Conservation (phyloP, 2,329 filamentous ascomycete genomes). For the Colletotrichum sp. region DNA sequence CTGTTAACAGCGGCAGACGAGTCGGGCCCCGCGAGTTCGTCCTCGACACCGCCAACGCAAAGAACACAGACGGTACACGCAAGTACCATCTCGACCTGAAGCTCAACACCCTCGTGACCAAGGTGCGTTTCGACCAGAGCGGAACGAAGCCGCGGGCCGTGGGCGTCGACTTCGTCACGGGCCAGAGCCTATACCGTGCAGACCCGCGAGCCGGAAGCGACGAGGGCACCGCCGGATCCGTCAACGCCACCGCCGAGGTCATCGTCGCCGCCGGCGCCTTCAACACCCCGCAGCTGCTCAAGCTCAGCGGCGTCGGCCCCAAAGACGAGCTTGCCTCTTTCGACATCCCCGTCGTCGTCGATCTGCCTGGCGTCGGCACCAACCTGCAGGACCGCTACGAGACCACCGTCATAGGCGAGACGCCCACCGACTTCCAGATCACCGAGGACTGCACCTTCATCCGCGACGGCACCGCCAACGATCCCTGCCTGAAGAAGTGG, state of each 20-base stretch:
- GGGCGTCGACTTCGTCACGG: conserved; percentile 47
- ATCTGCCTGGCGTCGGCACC: conserved; percentile 67
- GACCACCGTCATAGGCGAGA: conserved; percentile 23
- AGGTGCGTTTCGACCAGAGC: conserved; percentile 43
- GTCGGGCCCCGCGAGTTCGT: conserved; percentile 57
- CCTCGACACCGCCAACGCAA: conserved; percentile 49
- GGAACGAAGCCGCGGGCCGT: conserved; percentile 38
- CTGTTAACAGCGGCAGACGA: conserved; percentile 46
- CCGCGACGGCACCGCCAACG: conserved; percentile 26
- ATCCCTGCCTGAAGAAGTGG: conserved; percentile 41
- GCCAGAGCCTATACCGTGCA: conserved; percentile 44
- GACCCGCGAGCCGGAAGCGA: conserved; percentile 42
- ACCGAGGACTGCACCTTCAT: conserved; percentile 31
- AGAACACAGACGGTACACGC: conserved; percentile 46
- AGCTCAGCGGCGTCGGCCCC: conserved; percentile 50
- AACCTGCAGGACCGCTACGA: conserved; percentile 45
- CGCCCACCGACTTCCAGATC: conserved; percentile 30
- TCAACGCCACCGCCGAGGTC: conserved; percentile 45
- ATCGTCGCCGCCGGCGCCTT: conserved; percentile 53
- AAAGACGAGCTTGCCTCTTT: conserved; percentile 40
- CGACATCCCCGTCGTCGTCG: conserved; percentile 55
- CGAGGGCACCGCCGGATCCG: conserved; percentile 23
- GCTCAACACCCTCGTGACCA: conserved; percentile 44
- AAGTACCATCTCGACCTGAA: conserved; percentile 44
- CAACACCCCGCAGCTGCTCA: conserved; percentile 51